Base-by-base conservation (phyloP, 31 red algal genomes). In the Odonthalia washingtoniensis region DNA sequence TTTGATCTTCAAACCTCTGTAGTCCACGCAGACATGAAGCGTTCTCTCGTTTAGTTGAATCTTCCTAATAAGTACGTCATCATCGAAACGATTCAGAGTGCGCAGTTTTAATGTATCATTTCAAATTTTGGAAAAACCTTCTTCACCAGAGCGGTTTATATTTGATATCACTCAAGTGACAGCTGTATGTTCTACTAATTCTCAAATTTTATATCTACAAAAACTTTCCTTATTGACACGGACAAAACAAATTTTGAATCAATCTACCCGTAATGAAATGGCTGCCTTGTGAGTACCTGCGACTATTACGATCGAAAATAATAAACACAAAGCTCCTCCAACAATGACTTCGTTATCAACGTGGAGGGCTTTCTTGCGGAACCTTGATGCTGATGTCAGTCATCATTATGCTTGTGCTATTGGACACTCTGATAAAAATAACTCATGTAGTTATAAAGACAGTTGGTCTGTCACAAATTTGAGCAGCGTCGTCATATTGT, bases 321-420 rank as follows among this genome's bases (percentile, higher is more conserved):
- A 14, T 21, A 57, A 14, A 14, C 49, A 14, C 21, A 57, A 57
- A 57, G 49, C 49, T 21, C 21, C 49, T 14, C 49, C 49, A 57
- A 21, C 49, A n/a, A 57, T 14, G 9, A 21, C 21, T 57, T 9
- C 49, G 9, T 21, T 9, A 9, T 9, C 21, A 21, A 57, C 9
- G 40, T 83, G 80, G 80, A 63, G 49, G 64, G 80, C 69, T 32
- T 63, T 83, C n/a, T 41, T 83, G 32, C 80, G 80, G 36, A 64
- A 70, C 16, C 49, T 83, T 66, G 80, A 83, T 31, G n/a, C 40
- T 9, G 80, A 83, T 40, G 49, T 83, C 3, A 83, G 80, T 18
- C 64, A 83, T 46, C 64, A 83, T 26, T 67, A 3, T 5, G 60
- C 64, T 40, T n/a, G n/a, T n/a, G n/a, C n/a, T n/a, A n/a, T n/a